Evolutionary conservation across 2,329 filamentous ascomycete genomes (phyloP), one percentile per base, ranked within the genome.

Genomic region (Periglandula ipomoeae): DNA sequence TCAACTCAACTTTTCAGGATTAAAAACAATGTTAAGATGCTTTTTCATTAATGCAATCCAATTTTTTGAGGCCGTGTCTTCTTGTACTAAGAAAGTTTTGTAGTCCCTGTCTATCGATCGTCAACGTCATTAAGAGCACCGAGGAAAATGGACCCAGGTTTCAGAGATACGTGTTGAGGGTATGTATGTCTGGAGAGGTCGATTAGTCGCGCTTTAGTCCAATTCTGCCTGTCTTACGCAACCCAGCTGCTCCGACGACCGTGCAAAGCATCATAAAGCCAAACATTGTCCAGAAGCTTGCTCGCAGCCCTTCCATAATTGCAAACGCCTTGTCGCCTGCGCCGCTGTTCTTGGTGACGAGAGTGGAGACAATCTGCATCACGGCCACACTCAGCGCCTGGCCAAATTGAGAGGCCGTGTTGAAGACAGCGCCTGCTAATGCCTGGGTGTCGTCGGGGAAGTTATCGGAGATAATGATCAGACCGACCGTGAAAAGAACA

Each of bases 381-480:
- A 74, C 54, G 1, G 72, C 71, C 8, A 78, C 50, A 1, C 73
- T 74, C 17, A 78, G 59, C 0, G 70, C 68, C n/a, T 62, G 72
- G 0, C 79, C 79, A 48, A 82, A 73, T 52, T 82, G 78, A 0
- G 70, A 64, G 1, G 75, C 66, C 0, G 78, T 80, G 52, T 79
- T 81, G 59, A 82, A 83, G 0, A 84, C 78, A 0, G 76, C 78
- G 0, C 79, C 81, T 0, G 78, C 79, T 0, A 84, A 63, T 0
- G 75, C 75, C 50, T 83, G 79, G 1, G 70, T 79, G 8, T 76
- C 63, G n/a, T 71, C 65, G 0, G 76, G 73, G 52, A 82, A 82
- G 3, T 68, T 70, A 13, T 76, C 72, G 0, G 71, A 70, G 7
- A 82, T 71, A 3, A 81, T 62, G 19, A 82, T 68, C 20, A 75